These are phyloP conservation scores for Mucor mucedo DNA, from an alignment of 371 early-diverging fungal species.

Conservation along the genomic window DNA sequence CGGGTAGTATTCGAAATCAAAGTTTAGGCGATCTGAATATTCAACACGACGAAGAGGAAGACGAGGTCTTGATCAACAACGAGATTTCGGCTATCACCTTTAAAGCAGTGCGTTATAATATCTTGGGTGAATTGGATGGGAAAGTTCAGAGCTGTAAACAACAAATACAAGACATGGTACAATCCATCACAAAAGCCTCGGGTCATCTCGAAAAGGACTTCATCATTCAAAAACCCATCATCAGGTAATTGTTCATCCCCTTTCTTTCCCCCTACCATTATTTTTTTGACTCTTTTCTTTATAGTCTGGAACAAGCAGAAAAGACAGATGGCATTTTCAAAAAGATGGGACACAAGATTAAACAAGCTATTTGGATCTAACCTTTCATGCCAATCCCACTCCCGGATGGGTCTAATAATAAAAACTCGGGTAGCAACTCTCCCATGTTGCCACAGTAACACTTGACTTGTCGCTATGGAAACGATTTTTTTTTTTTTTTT, in stretches of 20 bases:
- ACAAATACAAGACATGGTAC: conserved; percentile 42
- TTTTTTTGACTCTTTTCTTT: neutral
- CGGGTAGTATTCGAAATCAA: conserved; percentile 63
- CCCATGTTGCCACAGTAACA: too few species aligned
- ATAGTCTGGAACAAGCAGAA: conserved; percentile 48
- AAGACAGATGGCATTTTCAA: conserved; percentile 49
- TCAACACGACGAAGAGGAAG: conserved; percentile 2
- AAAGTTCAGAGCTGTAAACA: conserved; percentile 39
- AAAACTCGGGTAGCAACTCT: neutral
- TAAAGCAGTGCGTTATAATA: conserved; percentile 51
- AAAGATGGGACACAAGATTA: conserved; percentile 51
- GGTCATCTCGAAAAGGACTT: conserved; percentile 31
- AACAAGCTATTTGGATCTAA: conserved; percentile 50
- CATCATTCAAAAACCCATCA: conserved; percentile 41
- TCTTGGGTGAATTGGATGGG: conserved; percentile 47
- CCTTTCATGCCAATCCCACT: too few species aligned
- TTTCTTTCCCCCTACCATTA: too few species aligned
- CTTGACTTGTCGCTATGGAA: too few species aligned
- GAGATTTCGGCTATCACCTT: conserved; percentile 30
- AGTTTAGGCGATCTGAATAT: conserved; percentile 38
- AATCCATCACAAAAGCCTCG: conserved; percentile 30
- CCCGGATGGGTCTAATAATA: neutral
- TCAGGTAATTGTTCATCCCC: conserved; percentile 24
- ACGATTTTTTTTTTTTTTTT: conserved; percentile 1
- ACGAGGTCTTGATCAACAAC: conserved; percentile 3